These are phyloP conservation scores for Phytophthora sansomeana DNA, from an alignment of 352 stramenopile genomes.

Conservation along the genomic window DNA sequence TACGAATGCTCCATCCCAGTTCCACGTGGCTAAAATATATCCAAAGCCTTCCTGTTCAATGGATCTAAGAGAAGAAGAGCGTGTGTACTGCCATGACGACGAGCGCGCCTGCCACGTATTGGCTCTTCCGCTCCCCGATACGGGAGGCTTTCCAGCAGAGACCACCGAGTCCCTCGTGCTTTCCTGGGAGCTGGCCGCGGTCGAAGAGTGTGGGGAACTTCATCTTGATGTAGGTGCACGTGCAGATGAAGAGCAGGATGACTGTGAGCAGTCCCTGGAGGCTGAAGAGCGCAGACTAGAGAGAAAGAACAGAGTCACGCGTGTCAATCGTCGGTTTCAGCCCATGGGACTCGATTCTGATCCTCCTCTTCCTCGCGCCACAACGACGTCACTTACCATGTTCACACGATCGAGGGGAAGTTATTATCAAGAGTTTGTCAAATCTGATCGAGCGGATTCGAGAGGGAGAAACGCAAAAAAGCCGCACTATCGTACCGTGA, in stretches of 20 bases:
- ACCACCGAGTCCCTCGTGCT: conserved; percentile 88
- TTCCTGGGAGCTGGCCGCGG: conserved; percentile 76
- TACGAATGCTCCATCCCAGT: background rate
- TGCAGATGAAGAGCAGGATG: conserved; percentile 97
- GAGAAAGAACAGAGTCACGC: conserved; percentile 10
- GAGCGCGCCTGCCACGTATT: conserved; percentile 85
- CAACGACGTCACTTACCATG: conserved; percentile 36
- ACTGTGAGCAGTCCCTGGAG: conserved; percentile 97
- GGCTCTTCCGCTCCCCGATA: conserved; percentile 93
- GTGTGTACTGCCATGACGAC: conserved; percentile 93
- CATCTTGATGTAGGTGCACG: conserved; percentile 96
- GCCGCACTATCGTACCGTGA: conserved; percentile 11
- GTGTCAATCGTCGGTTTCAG: conserved; percentile 13
- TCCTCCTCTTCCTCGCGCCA: background rate
- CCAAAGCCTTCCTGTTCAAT: no score
- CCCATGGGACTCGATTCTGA: background rate
- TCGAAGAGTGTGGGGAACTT: conserved; percentile 97
- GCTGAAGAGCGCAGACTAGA: conserved; percentile 96
- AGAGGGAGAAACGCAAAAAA: conserved; percentile 20
- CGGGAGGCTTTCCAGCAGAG: conserved; percentile 94
- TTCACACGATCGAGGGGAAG: conserved; percentile 2
- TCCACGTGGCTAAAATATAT: background rate
- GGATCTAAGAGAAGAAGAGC: conserved; percentile 85
- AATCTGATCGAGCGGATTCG: background rate
- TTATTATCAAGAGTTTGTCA: background rate